Evolutionary conservation across 2,329 filamentous ascomycete species (phyloP), one percentile per base, ranked within the genome.

Genomic region (Beauveria caledonica): DNA sequence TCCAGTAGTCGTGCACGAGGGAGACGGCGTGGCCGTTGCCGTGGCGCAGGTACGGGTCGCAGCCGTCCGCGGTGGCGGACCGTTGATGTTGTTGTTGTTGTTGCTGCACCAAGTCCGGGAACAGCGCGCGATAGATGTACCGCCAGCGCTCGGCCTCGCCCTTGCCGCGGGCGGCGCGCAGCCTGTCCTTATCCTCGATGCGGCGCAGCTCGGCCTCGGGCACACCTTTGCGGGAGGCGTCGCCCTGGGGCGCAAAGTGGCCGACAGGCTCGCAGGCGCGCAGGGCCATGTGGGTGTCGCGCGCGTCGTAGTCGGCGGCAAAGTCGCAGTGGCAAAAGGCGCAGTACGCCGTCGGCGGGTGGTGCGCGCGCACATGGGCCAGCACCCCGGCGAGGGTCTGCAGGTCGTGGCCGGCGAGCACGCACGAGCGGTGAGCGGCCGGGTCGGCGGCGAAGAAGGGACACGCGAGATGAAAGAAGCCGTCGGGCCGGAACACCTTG

Each of bases 401-500:
- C 29, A 59, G 46, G 39, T 59, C 56, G 25, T 10, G 4, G 56
- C 39, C 46, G 8, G 6, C 21, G 46, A 59, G 46, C 13, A 59
- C n/a, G n/a, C 56, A 59, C 10, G 36, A n/a, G 39, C 25, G 23
- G 23, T 48, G 46, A 23, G 5, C 17, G n/a, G 23, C 10, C 5
- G 48, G 46, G 48, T 59, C 56, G 15, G 39, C 46, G 21, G n/a
- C 48, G 48, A 11, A 52, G 8, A 59, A 59, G 21, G 56, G 56
- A 13, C 56, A 59, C 5, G 46, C 33, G 36, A 59, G 56, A n/a
- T 59, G 56, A 2, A 45, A 25, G 56, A 15, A 59, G 48, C 48
- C 48, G 23, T 44, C n/a, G 11, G 45, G 45, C 5, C 45, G 55
- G 19, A 19, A 49, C 9, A 50, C 19, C 29, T 13, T 13, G 15